These are phyloP conservation scores for Haplosporangium sp. DNA, from an alignment of 371 early-diverging fungal genomes.

Conservation along the genomic window DNA sequence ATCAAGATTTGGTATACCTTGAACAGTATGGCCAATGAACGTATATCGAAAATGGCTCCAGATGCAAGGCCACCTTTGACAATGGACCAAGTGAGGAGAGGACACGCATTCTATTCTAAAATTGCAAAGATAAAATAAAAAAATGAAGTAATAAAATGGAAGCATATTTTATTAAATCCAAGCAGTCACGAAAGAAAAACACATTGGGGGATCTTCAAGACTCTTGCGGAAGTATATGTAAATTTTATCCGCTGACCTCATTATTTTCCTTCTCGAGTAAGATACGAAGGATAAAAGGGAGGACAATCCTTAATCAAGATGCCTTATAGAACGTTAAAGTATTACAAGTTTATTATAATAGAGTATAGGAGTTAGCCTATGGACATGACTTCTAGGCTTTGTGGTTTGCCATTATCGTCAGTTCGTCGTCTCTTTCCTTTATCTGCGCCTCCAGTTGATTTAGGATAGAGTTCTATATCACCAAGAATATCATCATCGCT, in stretches of 20 bases:
- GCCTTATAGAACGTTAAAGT: too few species aligned
- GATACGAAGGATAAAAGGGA: too few species aligned
- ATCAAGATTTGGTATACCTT: constrained; percentile 54
- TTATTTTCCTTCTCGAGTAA: too few species aligned
- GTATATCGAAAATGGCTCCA: constrained; percentile 73
- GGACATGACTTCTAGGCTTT: not conserved
- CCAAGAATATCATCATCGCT: not conserved
- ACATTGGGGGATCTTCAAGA: too few species aligned
- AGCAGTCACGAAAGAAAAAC: too few species aligned
- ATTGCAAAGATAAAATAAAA: not conserved
- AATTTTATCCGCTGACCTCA: too few species aligned
- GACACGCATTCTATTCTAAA: not conserved
- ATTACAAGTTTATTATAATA: too few species aligned
- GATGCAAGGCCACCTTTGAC: not conserved
- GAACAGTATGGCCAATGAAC: constrained; percentile 91
- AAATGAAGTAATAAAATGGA: not conserved
- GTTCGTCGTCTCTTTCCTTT: constrained; percentile 22
- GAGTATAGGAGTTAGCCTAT: too few species aligned
- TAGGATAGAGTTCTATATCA: not conserved
- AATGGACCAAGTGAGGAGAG: not conserved
- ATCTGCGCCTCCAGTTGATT: not conserved
- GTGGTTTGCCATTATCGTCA: not conserved
- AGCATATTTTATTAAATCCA: too few species aligned
- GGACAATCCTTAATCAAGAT: too few species aligned
- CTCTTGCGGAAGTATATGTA: too few species aligned